phyloP scores from a whole-genome alignment of 2,329 filamentous ascomycete species.

The Immersiporthe knoxdaviesiana region DNA sequence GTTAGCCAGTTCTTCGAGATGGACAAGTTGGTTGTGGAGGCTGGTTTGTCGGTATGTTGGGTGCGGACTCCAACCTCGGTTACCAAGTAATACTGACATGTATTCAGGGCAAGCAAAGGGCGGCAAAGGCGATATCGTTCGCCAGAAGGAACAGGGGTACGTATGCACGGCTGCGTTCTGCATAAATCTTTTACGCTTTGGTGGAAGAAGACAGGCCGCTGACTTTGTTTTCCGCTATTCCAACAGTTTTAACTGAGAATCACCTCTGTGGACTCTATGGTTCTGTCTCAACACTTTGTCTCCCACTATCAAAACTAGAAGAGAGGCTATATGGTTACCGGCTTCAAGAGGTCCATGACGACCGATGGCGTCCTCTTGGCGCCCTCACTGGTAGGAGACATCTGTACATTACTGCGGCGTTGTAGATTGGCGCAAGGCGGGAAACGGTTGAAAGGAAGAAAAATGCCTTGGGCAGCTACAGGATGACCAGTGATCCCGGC shows the following conservation, averaged over 20 bases:
- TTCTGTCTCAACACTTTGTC: not conserved
- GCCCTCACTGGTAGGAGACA: not conserved
- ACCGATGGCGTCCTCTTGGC: not conserved
- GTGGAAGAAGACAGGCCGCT: not conserved
- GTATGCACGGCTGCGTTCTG: slow-evolving; percentile 34
- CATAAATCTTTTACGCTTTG: not conserved
- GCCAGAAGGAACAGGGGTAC: slow-evolving; percentile 81
- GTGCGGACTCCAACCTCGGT: slow-evolving; percentile 16
- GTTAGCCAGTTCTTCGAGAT: slow-evolving; percentile 95
- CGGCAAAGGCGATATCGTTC: slow-evolving; percentile 65
- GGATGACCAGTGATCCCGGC: not conserved
- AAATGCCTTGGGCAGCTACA: not conserved
- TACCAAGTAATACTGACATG: slow-evolving; percentile 21
- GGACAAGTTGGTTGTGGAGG: slow-evolving; percentile 90
- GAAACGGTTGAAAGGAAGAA: not conserved
- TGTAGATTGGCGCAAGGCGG: slow-evolving; percentile 20
- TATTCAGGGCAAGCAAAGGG: slow-evolving; percentile 70
- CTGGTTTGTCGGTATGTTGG: slow-evolving; percentile 71
- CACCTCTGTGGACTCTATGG: not conserved
- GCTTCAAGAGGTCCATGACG: not conserved
- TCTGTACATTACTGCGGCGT: slow-evolving; percentile 19
- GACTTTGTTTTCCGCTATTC: not conserved
- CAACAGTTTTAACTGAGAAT: slow-evolving; percentile 16
- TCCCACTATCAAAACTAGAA: not conserved
- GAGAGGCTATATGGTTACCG: not conserved